Base-by-base conservation (phyloP, 768 basidiomycete genomes). In the Rhizopogon salebrosus region DNA sequence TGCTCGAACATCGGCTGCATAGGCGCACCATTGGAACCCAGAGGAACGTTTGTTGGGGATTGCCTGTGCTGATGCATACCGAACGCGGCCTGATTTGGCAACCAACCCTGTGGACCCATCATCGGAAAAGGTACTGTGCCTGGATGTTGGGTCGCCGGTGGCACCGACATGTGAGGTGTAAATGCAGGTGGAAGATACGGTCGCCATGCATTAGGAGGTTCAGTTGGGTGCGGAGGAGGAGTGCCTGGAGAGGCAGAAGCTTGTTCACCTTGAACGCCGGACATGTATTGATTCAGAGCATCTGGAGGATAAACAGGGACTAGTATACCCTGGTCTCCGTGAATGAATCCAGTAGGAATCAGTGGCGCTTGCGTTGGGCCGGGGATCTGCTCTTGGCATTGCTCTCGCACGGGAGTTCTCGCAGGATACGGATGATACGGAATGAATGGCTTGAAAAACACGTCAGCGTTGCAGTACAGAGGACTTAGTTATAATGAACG, bases 291-390 rank as follows among this genome's bases (percentile, higher is more conserved):
- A 56, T 85, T 79, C 24, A 88, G 74, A 1, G 82, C 85, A 41
- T 89, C 87, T 3, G 82, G 82, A 23, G 78, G 79, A 62, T 89
- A 89, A 29, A 87, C 77, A 22, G 87, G 78, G 38, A 87, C 79
- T 26, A 89, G 72, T n/a, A 80, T 80, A 4, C 87, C 85, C 48
- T 85, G 83, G 51, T 87, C 84, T 51, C 83, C 82, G 55, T 87
- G 85, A 49, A 86, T 79, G 60, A 88, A 89, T 2, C 85, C 84
- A 0, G 82, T 79, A 1, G 86, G 82, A 40, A 77, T 70, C 10
- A 87, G 68, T 16, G 87, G 85, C 4, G 84, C 76, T 59, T 82
- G 80, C 29, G 57, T 18, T 46, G 39, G 64, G 61, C 48, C 59
- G 31, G 43, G 45, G 52, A 11, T 38, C 37, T 23, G 54, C 37